phyloP scores from a whole-genome alignment of 2,329 filamentous ascomycete species.

The Albifimbria verrucaria region DNA sequence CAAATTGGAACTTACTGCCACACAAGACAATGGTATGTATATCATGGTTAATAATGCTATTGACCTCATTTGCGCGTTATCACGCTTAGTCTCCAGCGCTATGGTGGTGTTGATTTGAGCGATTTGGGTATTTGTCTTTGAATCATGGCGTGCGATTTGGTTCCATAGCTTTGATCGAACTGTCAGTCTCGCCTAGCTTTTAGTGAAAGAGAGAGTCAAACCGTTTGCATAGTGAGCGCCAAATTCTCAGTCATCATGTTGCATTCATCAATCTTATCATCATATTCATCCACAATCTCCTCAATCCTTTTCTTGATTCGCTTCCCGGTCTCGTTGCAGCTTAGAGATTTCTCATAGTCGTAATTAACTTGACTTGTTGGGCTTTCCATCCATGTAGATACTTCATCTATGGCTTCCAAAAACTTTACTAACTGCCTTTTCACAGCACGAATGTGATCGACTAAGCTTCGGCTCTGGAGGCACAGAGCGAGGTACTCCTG shows the following conservation, averaged over 20 bases:
- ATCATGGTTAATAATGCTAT: slow-evolving; percentile 8
- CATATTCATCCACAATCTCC: slow-evolving; percentile 6
- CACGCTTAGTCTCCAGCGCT: slow-evolving; percentile 4
- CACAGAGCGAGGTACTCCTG: slow-evolving; percentile 6
- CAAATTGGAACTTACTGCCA: neutral
- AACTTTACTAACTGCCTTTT: slow-evolving; percentile 4
- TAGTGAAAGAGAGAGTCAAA: neutral
- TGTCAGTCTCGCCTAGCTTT: neutral
- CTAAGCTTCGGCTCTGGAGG: slow-evolving; percentile 4
- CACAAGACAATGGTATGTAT: slow-evolving; percentile 4
- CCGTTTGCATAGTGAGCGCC: slow-evolving; percentile 5
- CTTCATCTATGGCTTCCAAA: neutral
- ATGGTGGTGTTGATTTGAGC: slow-evolving; percentile 4
- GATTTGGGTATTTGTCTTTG: neutral
- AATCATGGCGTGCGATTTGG: slow-evolving; percentile 4
- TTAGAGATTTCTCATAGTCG: neutral
- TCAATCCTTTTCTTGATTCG: slow-evolving; percentile 3
- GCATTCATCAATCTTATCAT: slow-evolving; percentile 7
- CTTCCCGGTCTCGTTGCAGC: neutral
- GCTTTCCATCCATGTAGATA: neutral
- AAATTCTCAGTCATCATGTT: slow-evolving; percentile 5
- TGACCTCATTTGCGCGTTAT: slow-evolving; percentile 9
- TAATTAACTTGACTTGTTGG: neutral
- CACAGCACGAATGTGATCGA: slow-evolving; percentile 2
- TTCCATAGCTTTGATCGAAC: slow-evolving; percentile 1